phyloP scores from a whole-genome alignment of 345 rosid species.

The Sonneratia alba region DNA sequence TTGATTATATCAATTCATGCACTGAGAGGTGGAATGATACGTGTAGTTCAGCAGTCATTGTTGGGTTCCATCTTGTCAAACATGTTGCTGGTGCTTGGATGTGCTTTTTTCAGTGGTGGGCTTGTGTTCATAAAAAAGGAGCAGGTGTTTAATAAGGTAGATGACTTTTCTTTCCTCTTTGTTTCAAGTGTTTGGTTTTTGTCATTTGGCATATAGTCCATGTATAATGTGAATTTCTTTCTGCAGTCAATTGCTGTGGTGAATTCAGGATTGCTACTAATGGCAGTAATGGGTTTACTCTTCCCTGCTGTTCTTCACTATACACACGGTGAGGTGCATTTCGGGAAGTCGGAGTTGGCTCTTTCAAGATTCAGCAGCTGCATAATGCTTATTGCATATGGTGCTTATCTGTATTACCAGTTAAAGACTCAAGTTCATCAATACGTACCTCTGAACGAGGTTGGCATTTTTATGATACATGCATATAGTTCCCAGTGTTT shows the following conservation, averaged over 20 bases:
- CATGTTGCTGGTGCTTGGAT: conserved; percentile 93
- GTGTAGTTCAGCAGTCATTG: conserved; percentile 83
- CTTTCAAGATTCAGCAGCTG: conserved; percentile 97
- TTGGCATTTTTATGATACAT: conserved; percentile 7
- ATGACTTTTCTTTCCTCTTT: neutral
- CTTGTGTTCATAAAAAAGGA: conserved; percentile 54
- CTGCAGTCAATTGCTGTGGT: conserved; percentile 71
- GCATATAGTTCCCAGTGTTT: too few relatives aligned
- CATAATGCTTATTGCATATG: conserved; percentile 81
- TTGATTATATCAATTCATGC: conserved; percentile 85
- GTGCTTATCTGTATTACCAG: conserved; percentile 77
- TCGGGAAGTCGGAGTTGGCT: conserved; percentile 79
- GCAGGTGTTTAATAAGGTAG: conserved; percentile 78
- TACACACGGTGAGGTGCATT: conserved; percentile 79
- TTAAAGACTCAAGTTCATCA: conserved; percentile 42
- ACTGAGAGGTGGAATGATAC: conserved; percentile 60
- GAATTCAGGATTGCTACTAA: conserved; percentile 79
- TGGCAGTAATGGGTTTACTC: conserved; percentile 95
- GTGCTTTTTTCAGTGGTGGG: conserved; percentile 88
- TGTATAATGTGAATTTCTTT: conserved; percentile 24
- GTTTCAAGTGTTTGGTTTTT: neutral
- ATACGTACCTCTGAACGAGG: conserved; percentile 54
- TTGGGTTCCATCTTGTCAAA: conserved; percentile 89
- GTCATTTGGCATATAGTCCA: conserved; percentile 4
- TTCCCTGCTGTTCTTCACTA: conserved; percentile 89